These are phyloP conservation scores for Trichophyton verrucosum DNA, from an alignment of 2,329 filamentous ascomycete species.

Conservation along the genomic window DNA sequence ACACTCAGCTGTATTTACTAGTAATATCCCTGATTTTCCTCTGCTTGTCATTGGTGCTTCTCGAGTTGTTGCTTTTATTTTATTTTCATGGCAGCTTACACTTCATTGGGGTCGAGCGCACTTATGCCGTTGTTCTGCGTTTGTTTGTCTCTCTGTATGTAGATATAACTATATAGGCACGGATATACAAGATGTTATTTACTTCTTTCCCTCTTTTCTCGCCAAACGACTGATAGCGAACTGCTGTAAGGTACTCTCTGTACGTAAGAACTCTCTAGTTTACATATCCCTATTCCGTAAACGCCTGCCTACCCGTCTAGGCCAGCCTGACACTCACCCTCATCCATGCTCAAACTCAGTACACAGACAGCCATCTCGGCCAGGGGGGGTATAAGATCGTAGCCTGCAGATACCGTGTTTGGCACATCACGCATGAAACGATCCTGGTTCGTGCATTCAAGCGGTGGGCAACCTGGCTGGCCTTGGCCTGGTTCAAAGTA, in stretches of 20 bases:
- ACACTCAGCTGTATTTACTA: background rate
- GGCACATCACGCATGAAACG: background rate
- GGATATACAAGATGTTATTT: background rate
- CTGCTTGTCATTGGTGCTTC: background rate
- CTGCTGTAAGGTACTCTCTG: background rate
- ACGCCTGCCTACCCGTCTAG: no score
- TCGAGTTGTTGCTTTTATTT: slow-evolving; percentile 15
- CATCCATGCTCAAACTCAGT: background rate
- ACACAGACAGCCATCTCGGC: background rate
- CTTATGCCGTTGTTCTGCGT: slow-evolving; percentile 19
- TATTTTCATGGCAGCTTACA: background rate
- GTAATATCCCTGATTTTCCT: background rate
- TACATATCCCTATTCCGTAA: no score
- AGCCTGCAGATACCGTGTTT: background rate
- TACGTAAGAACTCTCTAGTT: no score
- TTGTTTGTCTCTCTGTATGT: background rate
- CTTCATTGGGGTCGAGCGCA: background rate
- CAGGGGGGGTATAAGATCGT: background rate
- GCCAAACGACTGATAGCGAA: background rate
- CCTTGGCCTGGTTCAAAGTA: no score
- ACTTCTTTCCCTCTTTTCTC: background rate
- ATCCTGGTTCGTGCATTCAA: background rate
- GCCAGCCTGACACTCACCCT: background rate
- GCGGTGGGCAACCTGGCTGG: no score
- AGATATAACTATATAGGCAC: background rate